Evolutionary conservation across 2,329 filamentous ascomycete species (phyloP), one percentile per base, ranked within the genome.

Genomic region (Colletotrichum higginsianum): DNA sequence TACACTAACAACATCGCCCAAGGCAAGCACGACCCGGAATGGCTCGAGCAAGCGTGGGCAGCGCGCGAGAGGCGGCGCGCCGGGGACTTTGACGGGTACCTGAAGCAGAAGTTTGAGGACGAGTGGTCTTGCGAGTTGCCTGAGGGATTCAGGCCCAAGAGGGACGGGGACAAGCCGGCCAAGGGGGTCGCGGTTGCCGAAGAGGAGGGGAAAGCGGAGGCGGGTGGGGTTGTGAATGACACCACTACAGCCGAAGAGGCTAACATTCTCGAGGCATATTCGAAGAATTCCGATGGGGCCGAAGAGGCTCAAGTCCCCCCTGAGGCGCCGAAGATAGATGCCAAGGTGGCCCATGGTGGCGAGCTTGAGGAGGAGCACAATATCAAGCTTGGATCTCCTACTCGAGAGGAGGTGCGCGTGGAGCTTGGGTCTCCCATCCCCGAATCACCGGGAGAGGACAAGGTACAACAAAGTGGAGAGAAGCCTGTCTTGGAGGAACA

Each of bases 1-100:
- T 87, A 86, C 74, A 81, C 82, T 16, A 83, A 85, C 30, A 83
- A 88, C 74, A 78, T 90, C 21, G 73, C 77, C 6, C 78, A 80
- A 46, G 88, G 88, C 4, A 83, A 82, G 44, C 86, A 89, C 68
- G 87, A 89, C 73, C 82, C 83, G 1, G 82, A 83, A 16, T 90
- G 88, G 88, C 82, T 90, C 9, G 79, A 76, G 18, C 81, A 86
- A 66, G 88, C 88, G 1, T 89, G 85, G 81, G 77, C 77, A 4
- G 88, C 88, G 0, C 86, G 89, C 72, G 80, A 83, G 65, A 81
- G 83, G 75, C 85, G 87, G 66, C 81, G 79, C 61, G 76, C 80
- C 1, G 88, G 88, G 5, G 80, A 85, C 2, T 90, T 88, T 71
- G 84, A 89, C 69, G 83, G 84, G 4, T 85, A 83, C 62, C 78